These are phyloP conservation scores for Hypoxylon crocopeplum DNA, from an alignment of 495 filamentous ascomycete species.

Conservation along the genomic window DNA sequence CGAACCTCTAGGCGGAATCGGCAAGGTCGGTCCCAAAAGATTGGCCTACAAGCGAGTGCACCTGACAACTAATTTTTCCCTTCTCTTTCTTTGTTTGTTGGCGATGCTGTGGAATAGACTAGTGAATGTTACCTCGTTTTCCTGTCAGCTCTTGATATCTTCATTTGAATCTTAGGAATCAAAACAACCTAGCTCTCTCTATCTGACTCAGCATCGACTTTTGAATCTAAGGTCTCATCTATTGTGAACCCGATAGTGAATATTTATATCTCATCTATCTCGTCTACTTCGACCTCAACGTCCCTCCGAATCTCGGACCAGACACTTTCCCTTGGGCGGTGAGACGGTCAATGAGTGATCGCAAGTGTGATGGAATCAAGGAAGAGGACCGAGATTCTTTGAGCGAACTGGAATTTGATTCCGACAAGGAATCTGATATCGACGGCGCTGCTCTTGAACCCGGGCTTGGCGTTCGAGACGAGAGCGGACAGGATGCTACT, in stretches of 20 bases:
- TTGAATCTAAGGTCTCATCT: no score
- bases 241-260: no score
- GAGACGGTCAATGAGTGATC: constrained; percentile 24
- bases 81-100: constrained; percentile 6
- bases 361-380: constrained; percentile 14
- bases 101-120: not conserved
- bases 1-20: constrained; percentile 4
- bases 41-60: constrained; percentile 17
- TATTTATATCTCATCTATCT: no score
- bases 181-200: no score
- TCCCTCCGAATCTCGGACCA: not conserved
- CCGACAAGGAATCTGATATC: constrained; percentile 19
- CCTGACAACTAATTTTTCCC: constrained; percentile 20
- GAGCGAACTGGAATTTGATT: constrained; percentile 25
- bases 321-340: not conserved
- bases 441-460: constrained; percentile 1
- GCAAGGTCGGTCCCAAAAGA: constrained; percentile 27
- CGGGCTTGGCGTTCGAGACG: constrained; percentile 25
- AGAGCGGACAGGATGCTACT: constrained; percentile 21
- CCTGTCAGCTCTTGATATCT: no score
- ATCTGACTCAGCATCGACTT: no score
- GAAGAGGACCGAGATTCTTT: constrained; percentile 31
- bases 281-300: no score
- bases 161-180: no score
- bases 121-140: not conserved